phyloP scores from a whole-genome alignment of 371 early-diverging fungal species.

The Funneliformis caledonium region DNA sequence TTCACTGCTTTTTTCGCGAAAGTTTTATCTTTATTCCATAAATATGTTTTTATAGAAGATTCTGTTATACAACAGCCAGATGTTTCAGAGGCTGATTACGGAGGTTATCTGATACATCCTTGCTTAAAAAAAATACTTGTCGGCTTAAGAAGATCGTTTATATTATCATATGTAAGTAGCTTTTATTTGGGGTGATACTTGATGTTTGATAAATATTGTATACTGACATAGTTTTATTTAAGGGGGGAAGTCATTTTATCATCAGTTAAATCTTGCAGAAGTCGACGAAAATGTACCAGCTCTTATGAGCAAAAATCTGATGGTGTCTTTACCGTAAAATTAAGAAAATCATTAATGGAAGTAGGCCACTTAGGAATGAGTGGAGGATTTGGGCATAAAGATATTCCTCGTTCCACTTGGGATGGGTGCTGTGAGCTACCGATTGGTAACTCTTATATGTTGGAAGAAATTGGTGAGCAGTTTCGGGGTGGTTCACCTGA shows the following conservation, averaged over 20 bases:
- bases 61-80: constrained; percentile 31
- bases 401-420: constrained; percentile 34
- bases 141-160: constrained; percentile 23
- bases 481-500: constrained; percentile 3
- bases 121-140: constrained; percentile 33
- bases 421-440: constrained; percentile 18
- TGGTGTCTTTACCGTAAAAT: constrained; percentile 18
- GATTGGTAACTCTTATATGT: constrained; percentile 8
- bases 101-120: constrained; percentile 32
- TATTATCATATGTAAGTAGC: constrained; percentile 37
- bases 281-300: constrained; percentile 20
- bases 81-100: constrained; percentile 33
- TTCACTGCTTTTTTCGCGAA: constrained; percentile 25
- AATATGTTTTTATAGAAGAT: constrained; percentile 36
- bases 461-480: constrained; percentile 25
- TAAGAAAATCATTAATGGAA: constrained; percentile 23
- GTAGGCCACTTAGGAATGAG: constrained; percentile 36
- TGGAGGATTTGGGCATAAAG: constrained; percentile 31
- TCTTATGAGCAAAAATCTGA: constrained; percentile 38
- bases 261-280: constrained; percentile 32
- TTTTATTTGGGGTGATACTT: constrained; percentile 12
- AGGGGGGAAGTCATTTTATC: constrained; percentile 31
- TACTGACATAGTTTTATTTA: constrained; percentile 16
- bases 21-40: constrained; percentile 34
- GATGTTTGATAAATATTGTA: constrained; percentile 24